A percentile compares a stretch with the other conserved stretches of the same genome.
phyloP scores from a whole-genome alignment of 176 grass and related monocot species.

The Zizania latifolia region DNA sequence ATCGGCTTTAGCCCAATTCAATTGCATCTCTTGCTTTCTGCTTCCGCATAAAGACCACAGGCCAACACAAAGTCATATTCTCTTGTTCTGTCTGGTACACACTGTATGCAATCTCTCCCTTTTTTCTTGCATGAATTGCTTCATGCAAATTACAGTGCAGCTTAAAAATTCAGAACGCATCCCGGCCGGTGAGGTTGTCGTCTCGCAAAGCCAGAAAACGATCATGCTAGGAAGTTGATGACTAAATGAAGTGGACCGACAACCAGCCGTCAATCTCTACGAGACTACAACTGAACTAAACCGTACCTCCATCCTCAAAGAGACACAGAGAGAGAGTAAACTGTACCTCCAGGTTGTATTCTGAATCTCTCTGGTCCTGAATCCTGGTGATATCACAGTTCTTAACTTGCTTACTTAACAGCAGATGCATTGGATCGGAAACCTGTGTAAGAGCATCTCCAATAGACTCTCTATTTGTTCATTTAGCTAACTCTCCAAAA shows the following conservation, averaged over 20 bases:
- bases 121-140: too few relatives aligned
- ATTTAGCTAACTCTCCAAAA: too few relatives aligned
- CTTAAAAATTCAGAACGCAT: not conserved
- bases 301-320: not conserved
- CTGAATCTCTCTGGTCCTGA: not conserved
- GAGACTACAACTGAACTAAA: not conserved
- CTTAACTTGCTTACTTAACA: not conserved
- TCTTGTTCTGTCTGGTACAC: not conserved
- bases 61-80: not conserved
- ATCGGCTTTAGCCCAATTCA: not conserved
- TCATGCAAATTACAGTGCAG: not conserved
- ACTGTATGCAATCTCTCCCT: not conserved
- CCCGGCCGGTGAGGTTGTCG: not conserved
- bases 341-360: too few relatives aligned
- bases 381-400: not conserved
- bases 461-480: too few relatives aligned
- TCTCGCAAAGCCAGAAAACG: too few relatives aligned
- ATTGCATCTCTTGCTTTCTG: not conserved
- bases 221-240: not conserved
- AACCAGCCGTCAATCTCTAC: not conserved
- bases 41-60: not conserved
- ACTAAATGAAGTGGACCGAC: not conserved
- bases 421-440: slow-evolving; percentile 14
- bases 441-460: not conserved
- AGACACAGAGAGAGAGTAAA: not conserved